Percentiles rank a stretch among this genome's conserved stretches.
Conservation (phyloP, 257 asterid species). For the Penstemon eatonii region DNA sequence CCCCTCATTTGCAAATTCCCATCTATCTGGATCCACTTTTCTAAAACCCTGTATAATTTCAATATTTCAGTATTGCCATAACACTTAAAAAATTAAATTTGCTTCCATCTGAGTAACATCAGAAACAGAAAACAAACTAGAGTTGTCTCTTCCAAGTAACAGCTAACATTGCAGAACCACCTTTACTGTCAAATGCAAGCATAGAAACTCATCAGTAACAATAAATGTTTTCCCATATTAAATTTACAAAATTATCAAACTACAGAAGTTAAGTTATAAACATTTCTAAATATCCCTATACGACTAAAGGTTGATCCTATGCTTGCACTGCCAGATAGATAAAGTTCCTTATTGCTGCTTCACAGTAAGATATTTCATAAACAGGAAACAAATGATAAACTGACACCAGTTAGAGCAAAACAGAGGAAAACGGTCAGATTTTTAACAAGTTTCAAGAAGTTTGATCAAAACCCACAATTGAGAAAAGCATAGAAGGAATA, state of each 20-base stretch:
- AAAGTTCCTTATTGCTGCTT: background rate
- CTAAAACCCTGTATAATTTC: conserved; percentile 70
- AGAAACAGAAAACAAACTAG: conserved; percentile 39
- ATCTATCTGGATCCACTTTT: conserved; percentile 87
- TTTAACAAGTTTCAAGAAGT: background rate
- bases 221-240: conserved; percentile 12
- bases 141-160: conserved; percentile 42
- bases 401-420: background rate
- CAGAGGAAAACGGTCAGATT: background rate
- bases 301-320: background rate
- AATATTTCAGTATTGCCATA: conserved; percentile 31
- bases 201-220: conserved; percentile 49
- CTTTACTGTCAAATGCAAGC: conserved; percentile 42
- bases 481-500: too few species aligned
- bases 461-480: background rate
- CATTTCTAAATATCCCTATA: too few species aligned
- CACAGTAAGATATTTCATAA: background rate
- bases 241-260: background rate
- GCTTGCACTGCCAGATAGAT: background rate
- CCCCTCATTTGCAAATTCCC: conserved; percentile 96
- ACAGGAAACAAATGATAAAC: background rate
- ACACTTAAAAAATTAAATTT: conserved; percentile 2
- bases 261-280: too few species aligned
- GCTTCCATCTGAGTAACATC: conserved; percentile 19
- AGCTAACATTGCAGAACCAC: conserved; percentile 43